These are phyloP conservation scores for Debaryomyces tyrocola DNA, from an alignment of 805 yeast species.

Conservation along the genomic window DNA sequence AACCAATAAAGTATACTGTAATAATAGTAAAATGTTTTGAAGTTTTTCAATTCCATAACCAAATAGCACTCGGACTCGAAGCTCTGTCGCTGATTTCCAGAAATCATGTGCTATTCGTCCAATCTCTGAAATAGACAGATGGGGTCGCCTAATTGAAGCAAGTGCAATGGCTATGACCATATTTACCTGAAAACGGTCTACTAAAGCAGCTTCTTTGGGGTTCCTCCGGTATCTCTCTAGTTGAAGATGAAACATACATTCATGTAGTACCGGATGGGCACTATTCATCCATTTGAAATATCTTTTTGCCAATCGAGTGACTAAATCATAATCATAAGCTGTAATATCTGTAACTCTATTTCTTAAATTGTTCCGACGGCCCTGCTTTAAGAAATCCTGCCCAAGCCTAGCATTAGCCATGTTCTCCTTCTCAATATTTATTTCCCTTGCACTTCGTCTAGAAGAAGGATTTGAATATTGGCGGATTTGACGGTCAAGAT, in stretches of 20 bases:
- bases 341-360: constrained; percentile 8
- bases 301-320: constrained; percentile 7
- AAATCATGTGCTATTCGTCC: constrained; percentile 11
- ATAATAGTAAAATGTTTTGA: constrained; percentile 8
- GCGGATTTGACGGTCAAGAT: constrained; percentile 7
- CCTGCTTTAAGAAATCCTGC: constrained; percentile 10
- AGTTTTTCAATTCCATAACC: constrained; percentile 10
- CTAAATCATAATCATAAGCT: constrained; percentile 10
- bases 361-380: constrained; percentile 5
- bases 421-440: constrained; percentile 11
- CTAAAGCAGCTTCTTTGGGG: constrained; percentile 6
- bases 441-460: constrained; percentile 6
- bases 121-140: constrained; percentile 12
- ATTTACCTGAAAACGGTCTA: constrained; percentile 9
- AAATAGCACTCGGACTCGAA: constrained; percentile 1
- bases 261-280: constrained; percentile 13
- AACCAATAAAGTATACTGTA: constrained; percentile 12
- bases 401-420: constrained; percentile 10
- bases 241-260: constrained; percentile 7
- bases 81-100: constrained; percentile 11
- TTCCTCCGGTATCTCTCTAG: constrained; percentile 6
- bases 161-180: constrained; percentile 12
- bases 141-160: constrained; percentile 10
- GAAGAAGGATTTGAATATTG: constrained; percentile 2
- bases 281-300: constrained; percentile 12